phyloP scores from a whole-genome alignment of 106 monocot genomes.

The Hemerocallis citrina region DNA sequence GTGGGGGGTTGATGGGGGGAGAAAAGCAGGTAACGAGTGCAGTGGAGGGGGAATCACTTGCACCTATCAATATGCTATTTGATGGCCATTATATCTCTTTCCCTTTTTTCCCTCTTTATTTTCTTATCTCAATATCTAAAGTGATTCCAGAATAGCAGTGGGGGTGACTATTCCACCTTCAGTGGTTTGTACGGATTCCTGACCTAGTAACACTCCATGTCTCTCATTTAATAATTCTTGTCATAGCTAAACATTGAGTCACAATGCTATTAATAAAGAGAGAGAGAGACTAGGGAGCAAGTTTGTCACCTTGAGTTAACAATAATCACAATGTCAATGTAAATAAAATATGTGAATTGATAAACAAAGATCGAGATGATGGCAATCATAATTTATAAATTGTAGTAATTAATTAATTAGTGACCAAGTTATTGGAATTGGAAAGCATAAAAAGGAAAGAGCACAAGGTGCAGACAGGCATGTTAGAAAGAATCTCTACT shows the following conservation, averaged over 20 bases:
- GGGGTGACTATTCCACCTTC: not conserved
- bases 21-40: not conserved
- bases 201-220: not conserved
- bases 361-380: not conserved
- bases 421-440: not conserved
- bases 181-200: not conserved
- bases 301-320: not conserved
- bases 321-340: no score
- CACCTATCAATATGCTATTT: conserved; percentile 9
- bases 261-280: conserved; percentile 1
- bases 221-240: not conserved
- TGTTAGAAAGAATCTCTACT: not conserved
- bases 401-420: no score
- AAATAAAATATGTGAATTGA: not conserved
- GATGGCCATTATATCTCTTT: conserved; percentile 7
- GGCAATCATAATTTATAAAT: not conserved
- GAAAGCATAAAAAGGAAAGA: conserved; percentile 2
- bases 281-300: not conserved
- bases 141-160: not conserved
- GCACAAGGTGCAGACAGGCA: not conserved
- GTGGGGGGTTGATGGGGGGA: conserved; percentile 9
- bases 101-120: not conserved
- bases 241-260: conserved; percentile 1
- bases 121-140: not conserved
- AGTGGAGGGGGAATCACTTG: conserved; percentile 5